Evolutionary conservation across 2,329 filamentous ascomycete species (phyloP).

Genomic region (Rutstroemia sp.): DNA sequence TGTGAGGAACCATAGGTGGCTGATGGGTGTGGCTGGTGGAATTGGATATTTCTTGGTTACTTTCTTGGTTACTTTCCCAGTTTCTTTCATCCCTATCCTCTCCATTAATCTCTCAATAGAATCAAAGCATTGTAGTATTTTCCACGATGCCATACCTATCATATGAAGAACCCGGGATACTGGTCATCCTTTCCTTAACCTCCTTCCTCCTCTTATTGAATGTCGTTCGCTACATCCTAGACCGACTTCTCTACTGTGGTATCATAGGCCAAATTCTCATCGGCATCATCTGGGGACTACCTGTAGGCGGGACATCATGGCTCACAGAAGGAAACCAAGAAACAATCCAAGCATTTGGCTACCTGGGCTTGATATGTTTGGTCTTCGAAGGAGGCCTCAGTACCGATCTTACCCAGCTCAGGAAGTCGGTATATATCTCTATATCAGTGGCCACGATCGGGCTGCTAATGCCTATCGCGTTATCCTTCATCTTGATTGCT

Average conservation of each 20-base stretch:
- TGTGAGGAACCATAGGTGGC: neutral
- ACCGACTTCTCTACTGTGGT: conserved; percentile 59
- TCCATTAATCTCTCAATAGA: too few relatives aligned
- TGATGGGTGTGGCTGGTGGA: neutral
- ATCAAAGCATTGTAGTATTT: neutral
- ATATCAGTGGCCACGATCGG: conserved; percentile 57
- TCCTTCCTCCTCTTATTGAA: conserved; percentile 60
- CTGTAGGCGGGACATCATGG: conserved; percentile 55
- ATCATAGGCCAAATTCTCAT: conserved; percentile 65
- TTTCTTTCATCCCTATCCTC: too few relatives aligned
- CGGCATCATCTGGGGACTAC: conserved; percentile 63
- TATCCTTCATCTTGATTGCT: conserved; percentile 47
- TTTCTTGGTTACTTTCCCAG: too few relatives aligned
- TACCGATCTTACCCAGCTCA: conserved; percentile 33
- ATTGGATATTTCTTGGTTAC: too few relatives aligned
- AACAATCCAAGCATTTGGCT: conserved; percentile 58
- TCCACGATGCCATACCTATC: conserved; percentile 32
- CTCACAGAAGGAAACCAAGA: conserved; percentile 45
- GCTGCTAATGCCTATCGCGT: conserved; percentile 52
- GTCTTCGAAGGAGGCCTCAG: conserved; percentile 50
- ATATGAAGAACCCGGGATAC: conserved; percentile 57
- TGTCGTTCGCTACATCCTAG: conserved; percentile 46
- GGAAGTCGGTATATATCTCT: conserved; percentile 53
- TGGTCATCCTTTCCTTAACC: conserved; percentile 49
- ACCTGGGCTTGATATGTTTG: conserved; percentile 63